Conservation (phyloP, 306 rosid genomes). For the Acacia crassicarpa region DNA sequence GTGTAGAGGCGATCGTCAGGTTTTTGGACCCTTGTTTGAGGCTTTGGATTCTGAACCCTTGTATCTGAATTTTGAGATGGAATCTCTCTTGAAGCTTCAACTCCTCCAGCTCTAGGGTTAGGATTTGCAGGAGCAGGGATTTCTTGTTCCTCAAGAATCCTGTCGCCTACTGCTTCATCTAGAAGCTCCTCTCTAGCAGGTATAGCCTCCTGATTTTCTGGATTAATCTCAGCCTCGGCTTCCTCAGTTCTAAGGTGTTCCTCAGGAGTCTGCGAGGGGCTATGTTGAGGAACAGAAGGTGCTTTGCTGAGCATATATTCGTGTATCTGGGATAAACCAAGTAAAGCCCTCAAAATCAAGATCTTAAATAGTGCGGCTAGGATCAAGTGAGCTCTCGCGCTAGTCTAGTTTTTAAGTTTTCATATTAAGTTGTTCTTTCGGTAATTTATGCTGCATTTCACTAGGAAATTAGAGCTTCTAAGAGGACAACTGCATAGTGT, state of each 20-base stretch:
- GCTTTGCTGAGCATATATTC: slow-evolving; percentile 85
- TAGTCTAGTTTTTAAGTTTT: background rate
- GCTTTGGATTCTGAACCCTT: slow-evolving; percentile 49
- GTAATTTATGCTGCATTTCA: background rate
- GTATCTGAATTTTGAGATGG: slow-evolving; percentile 49
- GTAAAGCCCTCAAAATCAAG: background rate
- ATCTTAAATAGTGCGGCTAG: background rate
- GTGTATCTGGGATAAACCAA: slow-evolving; percentile 62
- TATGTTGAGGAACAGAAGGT: slow-evolving; percentile 59
- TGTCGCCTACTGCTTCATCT: slow-evolving; percentile 44
- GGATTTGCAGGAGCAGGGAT: slow-evolving; percentile 36
- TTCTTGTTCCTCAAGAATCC: slow-evolving; percentile 62
- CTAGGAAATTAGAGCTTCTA: background rate
- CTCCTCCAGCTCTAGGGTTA: slow-evolving; percentile 28
- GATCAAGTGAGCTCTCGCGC: background rate
- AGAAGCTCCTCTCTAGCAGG: slow-evolving; percentile 40
- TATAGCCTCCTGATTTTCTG: slow-evolving; percentile 41
- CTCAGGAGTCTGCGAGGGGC: slow-evolving; percentile 45
- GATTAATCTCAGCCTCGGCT: slow-evolving; percentile 36
- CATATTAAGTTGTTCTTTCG: background rate
- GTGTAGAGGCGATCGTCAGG: slow-evolving; percentile 88
- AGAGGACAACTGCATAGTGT: background rate
- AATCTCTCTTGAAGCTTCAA: slow-evolving; percentile 42
- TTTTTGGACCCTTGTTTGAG: slow-evolving; percentile 50
- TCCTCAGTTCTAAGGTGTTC: slow-evolving; percentile 47